phyloP scores from a whole-genome alignment of 1,139 yeast genomes.

The Meyerozyma guilliermondii region DNA sequence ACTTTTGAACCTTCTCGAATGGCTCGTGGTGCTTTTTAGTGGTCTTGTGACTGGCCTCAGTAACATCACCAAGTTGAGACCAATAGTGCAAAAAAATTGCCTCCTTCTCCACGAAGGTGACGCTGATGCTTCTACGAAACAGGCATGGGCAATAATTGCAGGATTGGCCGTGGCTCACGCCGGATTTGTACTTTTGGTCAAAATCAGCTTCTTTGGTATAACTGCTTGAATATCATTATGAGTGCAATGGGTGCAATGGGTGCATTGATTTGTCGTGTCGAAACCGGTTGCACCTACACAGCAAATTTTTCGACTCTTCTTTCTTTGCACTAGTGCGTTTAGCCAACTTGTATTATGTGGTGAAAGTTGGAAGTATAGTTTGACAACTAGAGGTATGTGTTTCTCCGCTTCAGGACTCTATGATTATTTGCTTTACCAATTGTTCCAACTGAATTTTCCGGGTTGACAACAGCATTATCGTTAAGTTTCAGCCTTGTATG shows the following conservation, averaged over 20 bases:
- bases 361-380: neutral
- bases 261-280: neutral
- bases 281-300: neutral
- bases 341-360: neutral
- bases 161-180: conserved; percentile 33
- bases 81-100: conserved; percentile 33
- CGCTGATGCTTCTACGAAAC: conserved; percentile 5
- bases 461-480: conserved; percentile 74
- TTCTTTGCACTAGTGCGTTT: neutral
- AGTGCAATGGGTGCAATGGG: conserved; percentile 14
- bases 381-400: conserved; percentile 1
- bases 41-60: conserved; percentile 47
- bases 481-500: conserved; percentile 89
- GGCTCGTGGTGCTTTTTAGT: conserved; percentile 43
- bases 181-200: conserved; percentile 42
- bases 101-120: conserved; percentile 25
- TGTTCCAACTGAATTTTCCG: conserved; percentile 74
- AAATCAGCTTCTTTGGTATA: conserved; percentile 47
- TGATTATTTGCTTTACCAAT: conserved; percentile 77
- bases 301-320: neutral
- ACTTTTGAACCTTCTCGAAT: conserved; percentile 35
- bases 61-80: conserved; percentile 39
- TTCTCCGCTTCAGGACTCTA: neutral
- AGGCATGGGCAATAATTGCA: conserved; percentile 6
- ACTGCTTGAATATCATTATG: conserved; percentile 4